phyloP scores from a whole-genome alignment of 306 rosid genomes.

The Mimosa bimucronata region DNA sequence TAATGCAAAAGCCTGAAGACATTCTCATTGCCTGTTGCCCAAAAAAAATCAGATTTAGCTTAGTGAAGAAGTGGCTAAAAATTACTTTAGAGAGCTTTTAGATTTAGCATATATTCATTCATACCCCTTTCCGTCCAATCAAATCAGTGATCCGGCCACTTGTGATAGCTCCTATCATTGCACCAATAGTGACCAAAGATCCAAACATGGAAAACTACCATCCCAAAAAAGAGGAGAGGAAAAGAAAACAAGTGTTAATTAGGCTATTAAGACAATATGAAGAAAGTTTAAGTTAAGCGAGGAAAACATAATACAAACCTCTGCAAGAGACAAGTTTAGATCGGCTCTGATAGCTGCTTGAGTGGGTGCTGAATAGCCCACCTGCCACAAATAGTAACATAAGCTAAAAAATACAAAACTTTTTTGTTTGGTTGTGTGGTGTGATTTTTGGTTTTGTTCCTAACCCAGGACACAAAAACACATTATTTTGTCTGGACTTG shows the following conservation, averaged over 20 bases:
- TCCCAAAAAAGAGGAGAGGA: not conserved
- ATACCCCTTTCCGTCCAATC: constrained; percentile 75
- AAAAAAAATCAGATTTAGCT: constrained; percentile 11
- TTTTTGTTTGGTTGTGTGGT: constrained; percentile 4
- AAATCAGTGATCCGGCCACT: constrained; percentile 70
- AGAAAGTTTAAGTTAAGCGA: constrained; percentile 16
- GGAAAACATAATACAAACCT: constrained; percentile 37
- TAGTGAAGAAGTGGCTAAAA: constrained; percentile 1
- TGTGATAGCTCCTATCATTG: constrained; percentile 75
- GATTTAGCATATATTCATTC: not conserved
- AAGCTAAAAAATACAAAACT: constrained; percentile 35
- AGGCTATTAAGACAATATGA: not conserved
- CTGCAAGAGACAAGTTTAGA: constrained; percentile 48
- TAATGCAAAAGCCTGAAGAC: constrained; percentile 67
- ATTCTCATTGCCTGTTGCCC: constrained; percentile 69
- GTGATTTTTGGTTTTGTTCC: constrained; percentile 28
- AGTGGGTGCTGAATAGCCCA: constrained; percentile 59
- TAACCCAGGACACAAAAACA: constrained; percentile 37
- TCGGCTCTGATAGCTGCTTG: constrained; percentile 46
- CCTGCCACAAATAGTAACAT: constrained; percentile 49
- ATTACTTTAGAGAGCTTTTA: not conserved
- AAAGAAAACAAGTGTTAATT: not conserved
- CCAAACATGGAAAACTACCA: constrained; percentile 85
- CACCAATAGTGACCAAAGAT: constrained; percentile 78
- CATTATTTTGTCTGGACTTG: too few species aligned